Percentiles rank a stretch among this genome's conserved stretches.
These are phyloP conservation scores for Sporisorium sorghi DNA, from an alignment of 1,284 basidiomycete species.

Conservation along the genomic window DNA sequence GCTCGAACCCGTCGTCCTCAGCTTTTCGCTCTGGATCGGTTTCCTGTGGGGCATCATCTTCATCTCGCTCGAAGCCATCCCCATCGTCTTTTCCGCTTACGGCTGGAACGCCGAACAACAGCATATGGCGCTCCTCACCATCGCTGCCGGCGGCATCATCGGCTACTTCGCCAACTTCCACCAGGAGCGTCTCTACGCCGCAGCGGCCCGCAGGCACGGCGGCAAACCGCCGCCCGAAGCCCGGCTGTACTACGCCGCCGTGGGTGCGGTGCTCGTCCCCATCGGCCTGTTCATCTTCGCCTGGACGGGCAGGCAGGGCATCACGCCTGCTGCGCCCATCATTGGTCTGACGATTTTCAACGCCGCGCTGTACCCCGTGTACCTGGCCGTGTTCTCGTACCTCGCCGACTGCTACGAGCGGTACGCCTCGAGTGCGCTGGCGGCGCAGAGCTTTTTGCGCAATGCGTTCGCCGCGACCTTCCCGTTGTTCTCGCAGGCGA, in stretches of 20 bases:
- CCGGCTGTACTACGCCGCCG: slow-evolving; percentile 69
- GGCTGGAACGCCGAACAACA: slow-evolving; percentile 54
- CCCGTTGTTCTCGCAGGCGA: slow-evolving; percentile 47
- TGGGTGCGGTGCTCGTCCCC: slow-evolving; percentile 52
- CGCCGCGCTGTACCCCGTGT: slow-evolving; percentile 40
- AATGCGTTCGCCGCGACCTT: slow-evolving; percentile 56
- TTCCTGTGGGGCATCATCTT: slow-evolving; percentile 54
- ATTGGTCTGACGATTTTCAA: slow-evolving; percentile 51
- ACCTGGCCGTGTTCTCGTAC: slow-evolving; percentile 48
- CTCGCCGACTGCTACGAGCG: slow-evolving; percentile 60
- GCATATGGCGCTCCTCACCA: slow-evolving; percentile 50
- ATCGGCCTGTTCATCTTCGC: slow-evolving; percentile 58
- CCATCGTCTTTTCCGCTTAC: slow-evolving; percentile 63
- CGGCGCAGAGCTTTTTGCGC: slow-evolving; percentile 57
- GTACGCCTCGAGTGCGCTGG: slow-evolving; percentile 65
- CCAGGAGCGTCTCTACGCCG: slow-evolving; percentile 59
- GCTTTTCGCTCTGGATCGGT: slow-evolving; percentile 71
- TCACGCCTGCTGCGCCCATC: slow-evolving; percentile 50
- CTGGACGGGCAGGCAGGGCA: slow-evolving; percentile 43
- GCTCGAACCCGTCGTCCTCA: slow-evolving; percentile 71
- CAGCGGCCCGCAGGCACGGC: slow-evolving; percentile 48
- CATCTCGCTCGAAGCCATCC: slow-evolving; percentile 49
- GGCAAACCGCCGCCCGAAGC: slow-evolving; percentile 71
- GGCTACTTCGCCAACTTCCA: slow-evolving; percentile 77
- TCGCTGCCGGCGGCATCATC: slow-evolving; percentile 69